A percentile compares a stretch with the other conserved stretches of the same genome.
phyloP scores from a whole-genome alignment of 208 protist genomes.

The Trichomonas tenax region DNA sequence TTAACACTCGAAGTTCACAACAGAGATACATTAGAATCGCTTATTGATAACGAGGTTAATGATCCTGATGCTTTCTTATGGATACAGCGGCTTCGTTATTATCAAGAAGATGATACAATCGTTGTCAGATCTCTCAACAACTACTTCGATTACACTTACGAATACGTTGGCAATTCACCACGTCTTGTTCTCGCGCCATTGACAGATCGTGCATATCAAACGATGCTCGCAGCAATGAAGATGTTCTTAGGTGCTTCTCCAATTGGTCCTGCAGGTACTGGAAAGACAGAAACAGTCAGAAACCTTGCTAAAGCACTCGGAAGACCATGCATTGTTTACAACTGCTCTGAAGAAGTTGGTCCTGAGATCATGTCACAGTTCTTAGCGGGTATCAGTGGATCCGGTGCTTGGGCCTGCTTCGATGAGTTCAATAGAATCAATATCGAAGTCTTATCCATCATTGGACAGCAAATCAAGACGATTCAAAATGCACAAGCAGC shows the following conservation, averaged over 20 bases:
- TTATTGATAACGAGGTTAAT: conserved; percentile 64
- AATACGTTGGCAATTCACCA: conserved; percentile 46
- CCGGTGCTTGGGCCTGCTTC: conserved; percentile 50
- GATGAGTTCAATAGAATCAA: conserved; percentile 57
- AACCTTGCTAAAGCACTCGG: conserved; percentile 52
- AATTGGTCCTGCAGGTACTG: conserved; percentile 52
- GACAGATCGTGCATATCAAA: conserved; percentile 56
- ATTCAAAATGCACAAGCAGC: conserved; percentile 42
- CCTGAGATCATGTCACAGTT: conserved; percentile 40
- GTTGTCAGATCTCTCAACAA: conserved; percentile 39
- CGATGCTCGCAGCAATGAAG: conserved; percentile 52
- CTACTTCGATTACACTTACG: conserved; percentile 40
- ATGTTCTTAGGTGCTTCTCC: conserved; percentile 50
- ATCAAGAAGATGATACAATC: conserved; percentile 55
- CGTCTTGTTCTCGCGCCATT: conserved; percentile 45
- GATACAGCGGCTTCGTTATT: conserved; percentile 80
- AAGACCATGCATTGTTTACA: conserved; percentile 72
- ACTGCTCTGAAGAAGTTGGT: conserved; percentile 78
- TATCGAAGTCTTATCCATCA: conserved; percentile 45
- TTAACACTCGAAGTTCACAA: conserved; percentile 58
- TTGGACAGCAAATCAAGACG: conserved; percentile 41
- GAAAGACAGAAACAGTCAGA: conserved; percentile 56
- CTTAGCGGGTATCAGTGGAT: conserved; percentile 34
- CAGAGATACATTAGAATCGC: conserved; percentile 37
- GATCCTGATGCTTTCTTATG: conserved; percentile 75